A percentile compares a stretch with the other conserved stretches of the same genome.
phyloP scores from a whole-genome alignment of 2,329 filamentous ascomycete species.

The Aureobasidium melanogenum region DNA sequence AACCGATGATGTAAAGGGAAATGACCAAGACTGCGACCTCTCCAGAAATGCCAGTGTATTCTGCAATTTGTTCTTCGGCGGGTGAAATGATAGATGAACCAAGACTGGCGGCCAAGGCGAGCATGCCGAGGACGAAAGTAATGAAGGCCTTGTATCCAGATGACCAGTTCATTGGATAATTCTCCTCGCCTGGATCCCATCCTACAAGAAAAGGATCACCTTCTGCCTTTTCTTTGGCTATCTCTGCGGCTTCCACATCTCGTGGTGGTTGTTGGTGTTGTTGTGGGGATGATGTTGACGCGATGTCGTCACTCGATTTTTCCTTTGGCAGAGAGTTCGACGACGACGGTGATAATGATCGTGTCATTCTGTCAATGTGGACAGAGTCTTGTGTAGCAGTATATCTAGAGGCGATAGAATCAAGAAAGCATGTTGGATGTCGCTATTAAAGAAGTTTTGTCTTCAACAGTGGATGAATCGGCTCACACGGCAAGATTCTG shows the following conservation, averaged over 20 bases:
- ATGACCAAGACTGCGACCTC: conserved; percentile 39
- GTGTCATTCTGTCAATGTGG: not conserved
- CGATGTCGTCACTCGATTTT: not conserved
- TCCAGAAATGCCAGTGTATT: conserved; percentile 33
- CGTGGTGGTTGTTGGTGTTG: not conserved
- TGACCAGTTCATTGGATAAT: conserved; percentile 42
- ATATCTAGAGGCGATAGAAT: not conserved
- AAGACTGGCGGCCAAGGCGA: conserved; percentile 42
- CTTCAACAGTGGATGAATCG: not conserved
- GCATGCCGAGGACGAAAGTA: conserved; percentile 41
- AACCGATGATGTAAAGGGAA: conserved; percentile 31
- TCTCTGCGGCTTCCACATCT: not conserved
- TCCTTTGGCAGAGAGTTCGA: not conserved
- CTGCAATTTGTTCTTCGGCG: conserved; percentile 34
- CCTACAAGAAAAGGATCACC: conserved; percentile 20
- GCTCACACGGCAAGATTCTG: conserved; percentile 7
- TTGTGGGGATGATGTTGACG: not conserved
- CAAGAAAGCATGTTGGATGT: not conserved
- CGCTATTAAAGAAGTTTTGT: not conserved
- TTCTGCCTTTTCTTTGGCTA: not conserved
- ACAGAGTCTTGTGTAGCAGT: not conserved
- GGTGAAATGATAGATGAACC: conserved; percentile 45
- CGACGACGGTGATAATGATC: not conserved
- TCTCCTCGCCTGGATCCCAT: conserved; percentile 68
- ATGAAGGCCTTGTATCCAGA: conserved; percentile 37